Evolutionary conservation across 352 stramenopile genomes (phyloP).

Genomic region (Pythium vanterpoolii): DNA sequence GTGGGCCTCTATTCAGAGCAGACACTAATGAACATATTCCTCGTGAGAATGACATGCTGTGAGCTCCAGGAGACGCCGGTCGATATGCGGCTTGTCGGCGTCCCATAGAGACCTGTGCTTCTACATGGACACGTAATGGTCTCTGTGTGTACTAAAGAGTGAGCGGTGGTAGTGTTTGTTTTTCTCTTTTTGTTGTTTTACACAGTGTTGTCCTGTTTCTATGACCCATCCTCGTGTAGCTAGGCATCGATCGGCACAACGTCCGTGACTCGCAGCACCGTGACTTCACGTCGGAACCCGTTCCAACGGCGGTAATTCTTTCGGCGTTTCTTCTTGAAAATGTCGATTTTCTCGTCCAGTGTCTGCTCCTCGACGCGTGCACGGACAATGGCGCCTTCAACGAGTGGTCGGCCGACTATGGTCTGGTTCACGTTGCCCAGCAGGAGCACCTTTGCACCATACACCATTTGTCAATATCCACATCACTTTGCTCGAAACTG

Average conservation of each 20-base stretch:
- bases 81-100: too few relatives aligned
- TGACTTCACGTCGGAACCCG: conserved; percentile 83
- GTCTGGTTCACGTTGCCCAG: conserved; percentile 84
- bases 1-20: conserved; percentile 15
- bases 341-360: conserved; percentile 84
- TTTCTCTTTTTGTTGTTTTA: conserved; percentile 17
- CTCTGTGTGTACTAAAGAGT: not conserved
- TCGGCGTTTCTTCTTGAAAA: conserved; percentile 90
- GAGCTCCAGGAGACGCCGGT: too few relatives aligned
- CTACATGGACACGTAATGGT: not conserved
- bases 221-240: not conserved
- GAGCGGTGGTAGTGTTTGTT: not conserved
- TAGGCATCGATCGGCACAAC: conserved; percentile 59
- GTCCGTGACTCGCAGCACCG: conserved; percentile 80
- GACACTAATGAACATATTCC: conserved; percentile 6
- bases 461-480: not conserved
- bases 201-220: conserved; percentile 7
- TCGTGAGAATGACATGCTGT: conserved; percentile 4
- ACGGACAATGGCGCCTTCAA: conserved; percentile 68
- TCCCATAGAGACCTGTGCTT: not conserved
- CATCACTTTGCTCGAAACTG: not conserved
- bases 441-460: conserved; percentile 51
- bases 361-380: conserved; percentile 86
- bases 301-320: conserved; percentile 90
- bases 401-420: conserved; percentile 68